These are phyloP conservation scores for Melanogaster broomeanus DNA, from an alignment of 768 basidiomycete species.

Conservation along the genomic window DNA sequence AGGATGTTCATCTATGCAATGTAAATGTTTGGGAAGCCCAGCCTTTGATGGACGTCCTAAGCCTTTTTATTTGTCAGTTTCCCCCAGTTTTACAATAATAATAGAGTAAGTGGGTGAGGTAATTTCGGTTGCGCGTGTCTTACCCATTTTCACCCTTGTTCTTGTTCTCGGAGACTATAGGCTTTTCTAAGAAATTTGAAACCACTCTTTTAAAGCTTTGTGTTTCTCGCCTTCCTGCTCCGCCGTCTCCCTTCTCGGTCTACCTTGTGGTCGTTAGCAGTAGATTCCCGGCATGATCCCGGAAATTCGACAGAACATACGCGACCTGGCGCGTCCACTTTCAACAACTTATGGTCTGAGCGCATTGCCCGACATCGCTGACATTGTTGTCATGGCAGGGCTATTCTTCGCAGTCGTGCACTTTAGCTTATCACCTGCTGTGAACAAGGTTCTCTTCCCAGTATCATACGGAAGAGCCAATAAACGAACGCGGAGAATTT, in stretches of 20 bases:
- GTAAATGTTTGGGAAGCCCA: conserved; percentile 28
- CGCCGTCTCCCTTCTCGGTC: not conserved
- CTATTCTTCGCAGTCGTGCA: conserved; percentile 60
- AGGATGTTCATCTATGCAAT: conserved; percentile 27
- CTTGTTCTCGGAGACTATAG: too few species aligned
- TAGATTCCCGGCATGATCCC: conserved; percentile 24
- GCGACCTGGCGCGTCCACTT: conserved; percentile 29
- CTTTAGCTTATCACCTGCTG: conserved; percentile 53
- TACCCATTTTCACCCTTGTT: too few species aligned
- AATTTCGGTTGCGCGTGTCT: too few species aligned
- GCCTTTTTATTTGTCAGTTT: too few species aligned
- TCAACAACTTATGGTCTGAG: conserved; percentile 46
- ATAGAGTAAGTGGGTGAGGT: too few species aligned
- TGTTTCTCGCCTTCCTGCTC: not conserved
- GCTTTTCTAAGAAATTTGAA: too few species aligned
- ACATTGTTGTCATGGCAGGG: conserved; percentile 55
- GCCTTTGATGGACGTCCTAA: too few species aligned
- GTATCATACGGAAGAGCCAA: conserved; percentile 49
- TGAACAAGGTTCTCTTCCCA: conserved; percentile 50
- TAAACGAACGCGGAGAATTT: conserved; percentile 55
- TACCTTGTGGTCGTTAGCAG: not conserved
- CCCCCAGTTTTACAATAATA: too few species aligned
- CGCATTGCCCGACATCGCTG: conserved; percentile 56
- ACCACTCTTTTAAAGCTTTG: too few species aligned
- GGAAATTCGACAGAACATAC: conserved; percentile 30